Conservation (phyloP, 371 early-diverging fungal genomes). For the Smittium culicis region DNA sequence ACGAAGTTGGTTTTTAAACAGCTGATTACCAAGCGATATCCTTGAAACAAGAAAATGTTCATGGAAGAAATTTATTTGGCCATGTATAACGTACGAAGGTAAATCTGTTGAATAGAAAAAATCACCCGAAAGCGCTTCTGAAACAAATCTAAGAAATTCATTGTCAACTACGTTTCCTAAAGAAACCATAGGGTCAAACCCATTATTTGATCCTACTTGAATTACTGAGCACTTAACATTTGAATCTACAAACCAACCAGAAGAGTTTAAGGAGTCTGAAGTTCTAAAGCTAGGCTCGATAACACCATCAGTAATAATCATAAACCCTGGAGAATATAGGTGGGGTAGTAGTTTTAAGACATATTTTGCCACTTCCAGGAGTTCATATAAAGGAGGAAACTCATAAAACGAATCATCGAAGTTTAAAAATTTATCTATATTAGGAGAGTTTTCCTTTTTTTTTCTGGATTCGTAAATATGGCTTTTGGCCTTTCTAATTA, state of each 20-base stretch:
- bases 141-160: conserved; percentile 65
- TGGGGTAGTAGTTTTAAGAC: conserved; percentile 46
- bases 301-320: conserved; percentile 77
- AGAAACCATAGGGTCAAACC: conserved; percentile 58
- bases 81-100: conserved; percentile 20
- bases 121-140: conserved; percentile 58
- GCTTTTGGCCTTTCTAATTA: background rate
- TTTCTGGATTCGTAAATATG: background rate
- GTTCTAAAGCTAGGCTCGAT: conserved; percentile 36
- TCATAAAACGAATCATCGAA: conserved; percentile 2
- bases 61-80: conserved; percentile 65
- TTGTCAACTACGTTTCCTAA: conserved; percentile 81
- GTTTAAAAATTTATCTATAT: background rate
- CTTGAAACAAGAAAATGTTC: conserved; percentile 51
- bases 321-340: conserved; percentile 48
- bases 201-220: conserved; percentile 64
- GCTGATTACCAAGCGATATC: conserved; percentile 21
- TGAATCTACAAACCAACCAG: conserved; percentile 39
- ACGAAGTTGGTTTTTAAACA: conserved; percentile 26
- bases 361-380: conserved; percentile 30
- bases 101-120: conserved; percentile 66
- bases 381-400: conserved; percentile 26
- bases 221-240: conserved; percentile 59
- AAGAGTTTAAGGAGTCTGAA: conserved; percentile 38
- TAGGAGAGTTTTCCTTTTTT: background rate